Conservation (phyloP, 371 early-diverging fungal species). For the Mortierella sp. region DNA sequence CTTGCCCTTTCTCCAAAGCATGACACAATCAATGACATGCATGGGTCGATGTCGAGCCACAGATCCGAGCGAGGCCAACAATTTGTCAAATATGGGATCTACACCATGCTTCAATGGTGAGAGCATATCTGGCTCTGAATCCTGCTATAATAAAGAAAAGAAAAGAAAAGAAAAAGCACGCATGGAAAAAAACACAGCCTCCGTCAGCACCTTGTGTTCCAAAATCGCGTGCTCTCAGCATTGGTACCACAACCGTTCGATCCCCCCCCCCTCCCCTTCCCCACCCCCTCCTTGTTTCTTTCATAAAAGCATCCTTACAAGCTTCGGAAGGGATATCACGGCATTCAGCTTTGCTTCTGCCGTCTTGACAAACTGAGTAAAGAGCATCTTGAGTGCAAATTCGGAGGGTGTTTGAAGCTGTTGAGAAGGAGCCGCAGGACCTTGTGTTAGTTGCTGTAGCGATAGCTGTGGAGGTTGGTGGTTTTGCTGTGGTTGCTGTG, state of each 20-base stretch:
- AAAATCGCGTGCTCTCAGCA: too few relatives aligned
- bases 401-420: conserved; percentile 58
- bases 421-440: conserved; percentile 17
- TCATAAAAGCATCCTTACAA: conserved; percentile 25
- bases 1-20: conserved; percentile 89
- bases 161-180: too few relatives aligned
- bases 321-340: conserved; percentile 47
- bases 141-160: conserved; percentile 37
- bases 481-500: background rate
- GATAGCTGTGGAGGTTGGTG: background rate
- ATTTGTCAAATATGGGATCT: conserved; percentile 84
- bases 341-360: conserved; percentile 63
- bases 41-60: conserved; percentile 87
- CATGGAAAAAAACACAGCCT: background rate
- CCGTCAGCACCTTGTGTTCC: too few relatives aligned
- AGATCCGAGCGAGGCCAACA: conserved; percentile 82
- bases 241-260: background rate
- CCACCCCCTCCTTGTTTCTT: conserved; percentile 1
- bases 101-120: conserved; percentile 64
- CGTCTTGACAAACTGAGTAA: conserved; percentile 62
- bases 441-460: conserved; percentile 18
- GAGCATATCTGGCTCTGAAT: conserved; percentile 55
- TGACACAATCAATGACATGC: conserved; percentile 89
- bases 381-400: conserved; percentile 59
- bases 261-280: too few relatives aligned